phyloP scores from a whole-genome alignment of 1,284 basidiomycete genomes.

The Puccinia novopanici region DNA sequence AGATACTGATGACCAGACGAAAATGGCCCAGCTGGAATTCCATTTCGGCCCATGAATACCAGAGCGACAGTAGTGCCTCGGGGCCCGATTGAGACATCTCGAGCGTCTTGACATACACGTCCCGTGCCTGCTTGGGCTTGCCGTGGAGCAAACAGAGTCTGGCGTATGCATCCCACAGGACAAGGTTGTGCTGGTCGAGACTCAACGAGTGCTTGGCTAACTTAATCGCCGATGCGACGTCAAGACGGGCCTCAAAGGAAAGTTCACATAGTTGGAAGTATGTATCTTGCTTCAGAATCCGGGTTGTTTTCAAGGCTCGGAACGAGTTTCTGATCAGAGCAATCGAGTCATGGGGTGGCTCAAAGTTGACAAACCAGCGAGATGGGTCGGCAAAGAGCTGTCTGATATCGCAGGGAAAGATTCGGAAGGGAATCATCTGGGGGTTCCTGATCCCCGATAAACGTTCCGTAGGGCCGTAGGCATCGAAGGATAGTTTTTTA shows the following conservation, averaged over 20 bases:
- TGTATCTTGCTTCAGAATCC: constrained; percentile 58
- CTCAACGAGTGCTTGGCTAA: constrained; percentile 73
- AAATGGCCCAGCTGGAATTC: constrained; percentile 72
- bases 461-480: constrained; percentile 60
- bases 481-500: constrained; percentile 55
- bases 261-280: constrained; percentile 59
- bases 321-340: constrained; percentile 56
- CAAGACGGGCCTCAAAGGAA: constrained; percentile 68
- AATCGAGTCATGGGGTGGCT: constrained; percentile 52
- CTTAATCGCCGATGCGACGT: constrained; percentile 69
- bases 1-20: constrained; percentile 58
- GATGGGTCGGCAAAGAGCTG: constrained; percentile 52
- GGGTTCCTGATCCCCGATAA: constrained; percentile 52
- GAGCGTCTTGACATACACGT: constrained; percentile 68
- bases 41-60: constrained; percentile 87
- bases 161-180: constrained; percentile 79
- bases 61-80: constrained; percentile 62
- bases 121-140: constrained; percentile 72
- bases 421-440: constrained; percentile 54
- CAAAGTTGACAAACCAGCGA: constrained; percentile 60
- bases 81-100: constrained; percentile 51
- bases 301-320: constrained; percentile 57
- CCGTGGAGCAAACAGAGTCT: constrained; percentile 74
- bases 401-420: constrained; percentile 54
- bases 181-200: constrained; percentile 67